Conservation (phyloP, 352 stramenopile species). For the Phytophthora pisi region DNA sequence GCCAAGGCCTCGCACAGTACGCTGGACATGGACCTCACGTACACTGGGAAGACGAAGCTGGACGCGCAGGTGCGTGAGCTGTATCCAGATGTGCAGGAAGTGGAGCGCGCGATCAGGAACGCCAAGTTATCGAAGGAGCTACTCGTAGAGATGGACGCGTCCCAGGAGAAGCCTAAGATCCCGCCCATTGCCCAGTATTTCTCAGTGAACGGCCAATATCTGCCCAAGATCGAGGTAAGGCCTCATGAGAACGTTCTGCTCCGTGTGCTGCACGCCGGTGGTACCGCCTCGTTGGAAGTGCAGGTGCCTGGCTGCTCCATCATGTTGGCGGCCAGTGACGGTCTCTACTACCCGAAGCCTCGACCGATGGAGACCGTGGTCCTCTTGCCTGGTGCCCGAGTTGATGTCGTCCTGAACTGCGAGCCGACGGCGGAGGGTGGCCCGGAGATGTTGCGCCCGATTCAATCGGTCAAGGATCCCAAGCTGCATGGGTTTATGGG, state of each 20-base stretch:
- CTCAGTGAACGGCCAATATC: conserved; percentile 72
- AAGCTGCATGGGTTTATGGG: conserved; percentile 58
- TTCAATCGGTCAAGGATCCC: conserved; percentile 57
- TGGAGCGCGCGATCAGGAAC: conserved; percentile 30
- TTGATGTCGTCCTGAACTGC: conserved; percentile 70
- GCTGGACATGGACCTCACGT: conserved; percentile 49
- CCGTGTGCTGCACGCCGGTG: conserved; percentile 67
- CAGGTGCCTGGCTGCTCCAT: conserved; percentile 67
- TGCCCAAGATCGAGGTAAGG: conserved; percentile 62
- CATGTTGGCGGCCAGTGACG: conserved; percentile 57
- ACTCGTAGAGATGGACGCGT: conserved; percentile 32
- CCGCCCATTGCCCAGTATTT: conserved; percentile 65
- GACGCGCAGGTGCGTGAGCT: conserved; percentile 43
- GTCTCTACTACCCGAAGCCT: conserved; percentile 55
- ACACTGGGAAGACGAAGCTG: conserved; percentile 50
- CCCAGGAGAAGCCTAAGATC: conserved; percentile 20
- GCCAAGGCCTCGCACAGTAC: conserved; percentile 57
- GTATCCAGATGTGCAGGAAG: conserved; percentile 51
- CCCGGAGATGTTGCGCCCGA: conserved; percentile 48
- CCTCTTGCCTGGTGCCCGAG: conserved; percentile 60
- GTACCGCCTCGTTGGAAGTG: conserved; percentile 58
- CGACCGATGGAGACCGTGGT: conserved; percentile 50
- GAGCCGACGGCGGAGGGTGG: conserved; percentile 30
- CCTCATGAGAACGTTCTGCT: conserved; percentile 63
- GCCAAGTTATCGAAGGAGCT: conserved; percentile 38